Percentiles rank a stretch among this genome's conserved stretches.
These are phyloP conservation scores for Penicillium sp. DNA, from an alignment of 2,329 filamentous ascomycete genomes.

Conservation along the genomic window DNA sequence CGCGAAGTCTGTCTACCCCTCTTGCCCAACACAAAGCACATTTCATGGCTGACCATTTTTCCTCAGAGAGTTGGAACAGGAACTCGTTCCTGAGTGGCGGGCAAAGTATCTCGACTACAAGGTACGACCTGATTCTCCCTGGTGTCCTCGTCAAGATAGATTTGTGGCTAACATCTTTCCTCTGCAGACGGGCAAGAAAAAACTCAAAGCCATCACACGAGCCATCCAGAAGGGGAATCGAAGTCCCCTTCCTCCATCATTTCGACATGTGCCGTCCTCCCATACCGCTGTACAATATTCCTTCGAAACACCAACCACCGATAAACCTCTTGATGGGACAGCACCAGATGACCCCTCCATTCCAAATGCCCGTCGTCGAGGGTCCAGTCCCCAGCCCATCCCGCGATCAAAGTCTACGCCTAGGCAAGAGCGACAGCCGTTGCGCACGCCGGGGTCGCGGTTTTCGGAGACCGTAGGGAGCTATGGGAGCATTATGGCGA, in stretches of 20 bases:
- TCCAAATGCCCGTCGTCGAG: neutral
- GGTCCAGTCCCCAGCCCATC: neutral
- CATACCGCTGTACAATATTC: constrained; percentile 9
- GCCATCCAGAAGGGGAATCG: constrained; percentile 64
- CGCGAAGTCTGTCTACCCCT: constrained; percentile 52
- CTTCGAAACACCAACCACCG: constrained; percentile 20
- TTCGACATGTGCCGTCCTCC: constrained; percentile 29
- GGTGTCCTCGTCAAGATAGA: neutral
- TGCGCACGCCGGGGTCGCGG: constrained; percentile 35
- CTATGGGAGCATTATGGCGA: constrained; percentile 65
- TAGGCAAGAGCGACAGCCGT: constrained; percentile 39
- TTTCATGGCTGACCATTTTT: constrained; percentile 18
- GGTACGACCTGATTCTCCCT: constrained; percentile 42
- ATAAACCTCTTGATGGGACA: constrained; percentile 19
- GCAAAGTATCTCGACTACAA: constrained; percentile 95
- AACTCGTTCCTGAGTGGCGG: constrained; percentile 91
- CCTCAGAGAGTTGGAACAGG: constrained; percentile 72
- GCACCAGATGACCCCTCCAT: constrained; percentile 11
- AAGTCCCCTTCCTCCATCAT: constrained; percentile 45
- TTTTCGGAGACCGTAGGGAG: constrained; percentile 44
- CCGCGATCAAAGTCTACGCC: constrained; percentile 36
- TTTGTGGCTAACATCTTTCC: neutral
- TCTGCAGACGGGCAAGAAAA: constrained; percentile 74
- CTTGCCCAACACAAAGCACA: constrained; percentile 12
- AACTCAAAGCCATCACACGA: constrained; percentile 76